Evolutionary conservation across 2,329 filamentous ascomycete species (phyloP).

Genomic region (Neodidymelliopsis sp.): DNA sequence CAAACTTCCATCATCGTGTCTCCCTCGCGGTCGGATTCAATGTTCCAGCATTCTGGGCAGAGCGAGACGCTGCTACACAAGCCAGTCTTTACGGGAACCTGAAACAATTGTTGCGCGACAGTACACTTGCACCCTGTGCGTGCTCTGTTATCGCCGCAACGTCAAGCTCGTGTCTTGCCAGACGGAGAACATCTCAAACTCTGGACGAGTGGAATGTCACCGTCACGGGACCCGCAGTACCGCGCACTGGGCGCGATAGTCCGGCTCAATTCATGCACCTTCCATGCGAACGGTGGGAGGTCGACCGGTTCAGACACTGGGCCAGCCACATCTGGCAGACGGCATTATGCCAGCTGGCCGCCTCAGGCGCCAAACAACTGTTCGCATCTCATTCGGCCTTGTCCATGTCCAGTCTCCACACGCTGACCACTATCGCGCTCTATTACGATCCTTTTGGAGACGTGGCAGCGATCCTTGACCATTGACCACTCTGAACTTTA

Average conservation of each 20-base stretch:
- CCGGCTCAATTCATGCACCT: conserved; percentile 33
- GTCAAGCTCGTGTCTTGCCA: conserved; percentile 13
- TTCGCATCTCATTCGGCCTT: conserved; percentile 44
- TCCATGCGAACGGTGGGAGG: conserved; percentile 44
- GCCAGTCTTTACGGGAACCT: conserved; percentile 33
- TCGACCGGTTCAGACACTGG: conserved; percentile 11
- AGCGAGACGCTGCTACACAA: conserved; percentile 35
- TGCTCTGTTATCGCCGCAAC: conserved; percentile 27
- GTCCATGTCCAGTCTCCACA: conserved; percentile 14
- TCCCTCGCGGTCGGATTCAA: conserved; percentile 28
- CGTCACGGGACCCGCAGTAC: conserved; percentile 38
- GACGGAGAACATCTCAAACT: conserved; percentile 4
- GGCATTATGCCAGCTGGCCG: conserved; percentile 26
- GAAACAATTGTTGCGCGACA: conserved; percentile 37
- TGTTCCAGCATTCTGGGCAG: conserved; percentile 34
- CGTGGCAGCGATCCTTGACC: conserved; percentile 32
- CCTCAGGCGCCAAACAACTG: conserved; percentile 46
- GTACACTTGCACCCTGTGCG: conserved; percentile 20
- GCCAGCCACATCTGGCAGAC: conserved; percentile 37
- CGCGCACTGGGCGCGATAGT: conserved; percentile 29
- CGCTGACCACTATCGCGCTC: conserved; percentile 12
- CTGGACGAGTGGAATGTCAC: conserved; percentile 17
- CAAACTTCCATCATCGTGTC: conserved; percentile 28
- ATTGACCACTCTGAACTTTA: conserved; percentile 24
- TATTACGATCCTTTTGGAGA: conserved; percentile 24